Percentiles rank a stretch among this genome's conserved stretches.
Evolutionary conservation across 805 yeast species (phyloP).

Genomic region (Saturnispora mendoncae): DNA sequence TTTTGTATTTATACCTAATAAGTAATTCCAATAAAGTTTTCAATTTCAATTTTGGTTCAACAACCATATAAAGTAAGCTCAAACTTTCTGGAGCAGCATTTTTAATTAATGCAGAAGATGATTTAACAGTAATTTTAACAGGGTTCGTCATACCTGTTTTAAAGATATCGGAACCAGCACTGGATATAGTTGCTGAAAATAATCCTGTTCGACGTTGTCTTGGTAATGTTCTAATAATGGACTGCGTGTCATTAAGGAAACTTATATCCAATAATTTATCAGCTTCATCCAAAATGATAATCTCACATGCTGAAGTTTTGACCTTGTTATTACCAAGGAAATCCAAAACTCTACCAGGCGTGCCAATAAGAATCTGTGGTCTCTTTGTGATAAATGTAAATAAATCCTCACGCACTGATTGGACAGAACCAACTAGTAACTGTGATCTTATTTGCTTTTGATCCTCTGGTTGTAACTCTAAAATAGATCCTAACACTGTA

Average conservation of each 20-base stretch:
- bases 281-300: constrained; percentile 84
- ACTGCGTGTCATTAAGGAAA: constrained; percentile 58
- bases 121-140: constrained; percentile 71
- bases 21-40: constrained; percentile 48
- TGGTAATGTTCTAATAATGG: constrained; percentile 63
- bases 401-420: constrained; percentile 62
- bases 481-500: constrained; percentile 50
- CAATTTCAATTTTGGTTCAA: constrained; percentile 54
- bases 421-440: constrained; percentile 54
- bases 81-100: constrained; percentile 53
- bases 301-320: constrained; percentile 55
- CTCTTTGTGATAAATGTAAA: constrained; percentile 41
- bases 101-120: constrained; percentile 26
- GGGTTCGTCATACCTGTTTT: constrained; percentile 92
- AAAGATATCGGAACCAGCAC: constrained; percentile 71
- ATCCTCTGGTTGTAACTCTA: constrained; percentile 49
- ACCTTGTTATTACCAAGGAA: constrained; percentile 54
- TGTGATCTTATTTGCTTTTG: constrained; percentile 41
- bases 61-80: constrained; percentile 49
- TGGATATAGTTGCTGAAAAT: constrained; percentile 86
- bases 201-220: constrained; percentile 90
- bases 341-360: constrained; percentile 85
- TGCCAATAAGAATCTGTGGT: constrained; percentile 79
- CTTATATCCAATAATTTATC: constrained; percentile 78
- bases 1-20: constrained; percentile 49